Evolutionary conservation across 306 rosid species (phyloP).

Genomic region (Prosopis cineraria): DNA sequence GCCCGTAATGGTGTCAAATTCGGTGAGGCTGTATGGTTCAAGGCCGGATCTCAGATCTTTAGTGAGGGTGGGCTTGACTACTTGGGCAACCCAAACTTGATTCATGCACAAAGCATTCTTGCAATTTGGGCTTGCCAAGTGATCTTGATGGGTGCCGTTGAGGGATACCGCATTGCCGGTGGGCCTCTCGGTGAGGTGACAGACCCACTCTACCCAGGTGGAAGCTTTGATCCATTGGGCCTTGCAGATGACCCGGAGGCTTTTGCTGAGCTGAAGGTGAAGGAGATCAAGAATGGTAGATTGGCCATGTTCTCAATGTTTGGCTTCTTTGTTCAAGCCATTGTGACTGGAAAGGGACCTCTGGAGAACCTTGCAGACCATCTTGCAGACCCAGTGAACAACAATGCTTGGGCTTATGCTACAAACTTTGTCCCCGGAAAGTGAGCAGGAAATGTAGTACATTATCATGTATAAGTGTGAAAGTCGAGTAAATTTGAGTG

Average conservation of each 20-base stretch:
- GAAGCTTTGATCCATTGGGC: slow-evolving; percentile 3
- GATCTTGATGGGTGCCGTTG: slow-evolving; percentile 43
- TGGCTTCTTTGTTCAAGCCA: slow-evolving; percentile 54
- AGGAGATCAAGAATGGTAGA: slow-evolving; percentile 42
- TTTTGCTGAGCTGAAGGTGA: slow-evolving; percentile 36
- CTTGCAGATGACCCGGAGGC: slow-evolving; percentile 7
- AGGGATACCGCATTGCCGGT: slow-evolving; percentile 48
- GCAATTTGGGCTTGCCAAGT: slow-evolving; percentile 72
- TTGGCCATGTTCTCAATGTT: slow-evolving; percentile 55
- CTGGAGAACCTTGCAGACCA: slow-evolving; percentile 17
- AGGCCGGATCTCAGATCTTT: slow-evolving; percentile 73
- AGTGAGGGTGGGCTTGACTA: slow-evolving; percentile 72
- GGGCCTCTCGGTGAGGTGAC: slow-evolving; percentile 66
- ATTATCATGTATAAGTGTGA: neutral
- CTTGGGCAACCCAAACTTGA: slow-evolving; percentile 42
- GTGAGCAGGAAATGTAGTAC: slow-evolving; percentile 27
- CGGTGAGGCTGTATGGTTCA: slow-evolving; percentile 65
- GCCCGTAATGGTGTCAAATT: slow-evolving; percentile 67
- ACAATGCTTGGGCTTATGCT: slow-evolving; percentile 55
- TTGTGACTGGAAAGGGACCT: slow-evolving; percentile 13
- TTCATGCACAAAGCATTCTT: slow-evolving; percentile 61
- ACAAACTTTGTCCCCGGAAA: slow-evolving; percentile 78
- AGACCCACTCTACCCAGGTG: slow-evolving; percentile 63
- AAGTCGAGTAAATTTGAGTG: neutral
- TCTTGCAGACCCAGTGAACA: slow-evolving; percentile 38